Evolutionary conservation across 352 stramenopile genomes (phyloP), one percentile per base, ranked within the genome.

Genomic region (Phytopythium oedochilum): DNA sequence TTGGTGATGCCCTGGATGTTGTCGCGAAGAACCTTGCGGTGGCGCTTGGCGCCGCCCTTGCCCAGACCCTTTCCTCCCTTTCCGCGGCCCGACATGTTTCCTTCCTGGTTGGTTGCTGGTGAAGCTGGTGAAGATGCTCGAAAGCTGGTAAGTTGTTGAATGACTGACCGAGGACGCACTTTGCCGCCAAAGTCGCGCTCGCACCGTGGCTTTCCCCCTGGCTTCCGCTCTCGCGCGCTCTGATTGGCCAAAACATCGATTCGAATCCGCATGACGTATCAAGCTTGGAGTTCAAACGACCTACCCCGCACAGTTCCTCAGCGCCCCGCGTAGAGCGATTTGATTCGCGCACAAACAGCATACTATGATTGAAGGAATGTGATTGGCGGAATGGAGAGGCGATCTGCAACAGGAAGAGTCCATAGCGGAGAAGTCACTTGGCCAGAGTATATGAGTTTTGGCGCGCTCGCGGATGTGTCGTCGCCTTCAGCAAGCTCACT

Each of bases 1-100:
- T 96, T 96, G 49, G 88, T 96, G 51, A 96, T 96, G 46, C 87
- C 87, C 72, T 96, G 83, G 77, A 96, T 96, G 76, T 96, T 96
- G 68, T 96, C 87, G 48, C 87, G 80, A 73, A 93, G 73, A 36
- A 93, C 83, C 67, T 93, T 93, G 77, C 83, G 83, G 70, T 93
- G 83, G 75, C 83, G 82, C 68, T 92, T 93, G 12, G 83, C 83
- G 31, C 83, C 83, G 55, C 83, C 83, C 68, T 93, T 93, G 66
- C 83, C 83, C 32, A 92, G 66, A 70, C 83, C 83, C 58, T 91
- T 91, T 48, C 83, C 83, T 26, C 83, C 83, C 67, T 93, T 93
- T 44, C 83, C 83, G 70, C 83, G 78, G 65, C 77, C 83, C 83
- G 83, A 92, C 83, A 92, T 95, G 60, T 72, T 88, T 61, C 43